Evolutionary conservation across 2,329 filamentous ascomycete genomes (phyloP).

Genomic region (Amphichorda felina): DNA sequence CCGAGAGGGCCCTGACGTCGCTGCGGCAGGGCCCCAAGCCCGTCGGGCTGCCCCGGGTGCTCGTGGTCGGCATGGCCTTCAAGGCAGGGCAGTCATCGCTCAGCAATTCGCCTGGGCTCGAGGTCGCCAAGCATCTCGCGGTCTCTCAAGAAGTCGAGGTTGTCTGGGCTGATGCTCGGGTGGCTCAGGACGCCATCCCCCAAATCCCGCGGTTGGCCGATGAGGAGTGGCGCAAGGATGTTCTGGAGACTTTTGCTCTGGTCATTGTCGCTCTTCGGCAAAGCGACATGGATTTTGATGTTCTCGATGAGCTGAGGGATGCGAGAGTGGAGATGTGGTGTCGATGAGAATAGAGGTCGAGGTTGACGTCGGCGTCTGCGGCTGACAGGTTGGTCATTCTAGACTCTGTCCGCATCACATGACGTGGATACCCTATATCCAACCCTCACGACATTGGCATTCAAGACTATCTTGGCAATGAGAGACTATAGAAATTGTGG

Average conservation of each 20-base stretch:
- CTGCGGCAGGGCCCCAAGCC: background rate
- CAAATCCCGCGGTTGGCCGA: conserved; percentile 24
- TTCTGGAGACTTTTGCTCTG: conserved; percentile 26
- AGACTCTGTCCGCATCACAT: no score
- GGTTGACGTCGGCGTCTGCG: background rate
- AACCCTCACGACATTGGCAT: no score
- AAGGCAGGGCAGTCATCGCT: conserved; percentile 35
- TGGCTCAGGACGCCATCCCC: conserved; percentile 26
- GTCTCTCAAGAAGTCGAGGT: conserved; percentile 25
- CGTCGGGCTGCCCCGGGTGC: conserved; percentile 10
- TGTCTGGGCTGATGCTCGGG: conserved; percentile 29
- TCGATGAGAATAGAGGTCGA: background rate
- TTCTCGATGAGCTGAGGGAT: conserved; percentile 20
- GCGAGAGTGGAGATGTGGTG: conserved; percentile 28
- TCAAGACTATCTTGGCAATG: no score
- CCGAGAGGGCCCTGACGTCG: conserved; percentile 2
- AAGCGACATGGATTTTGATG: conserved; percentile 24
- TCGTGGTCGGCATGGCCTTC: conserved; percentile 37
- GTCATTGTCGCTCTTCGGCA: conserved; percentile 31
- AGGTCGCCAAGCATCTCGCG: conserved; percentile 23
- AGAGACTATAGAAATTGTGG: no score
- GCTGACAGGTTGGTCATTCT: background rate
- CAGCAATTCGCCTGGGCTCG: conserved; percentile 33
- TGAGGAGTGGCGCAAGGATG: conserved; percentile 22
- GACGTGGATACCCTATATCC: no score